Evolutionary conservation across 371 early-diverging fungal genomes (phyloP), one percentile per base, ranked within the genome.

Genomic region (Mycotypha africana): DNA sequence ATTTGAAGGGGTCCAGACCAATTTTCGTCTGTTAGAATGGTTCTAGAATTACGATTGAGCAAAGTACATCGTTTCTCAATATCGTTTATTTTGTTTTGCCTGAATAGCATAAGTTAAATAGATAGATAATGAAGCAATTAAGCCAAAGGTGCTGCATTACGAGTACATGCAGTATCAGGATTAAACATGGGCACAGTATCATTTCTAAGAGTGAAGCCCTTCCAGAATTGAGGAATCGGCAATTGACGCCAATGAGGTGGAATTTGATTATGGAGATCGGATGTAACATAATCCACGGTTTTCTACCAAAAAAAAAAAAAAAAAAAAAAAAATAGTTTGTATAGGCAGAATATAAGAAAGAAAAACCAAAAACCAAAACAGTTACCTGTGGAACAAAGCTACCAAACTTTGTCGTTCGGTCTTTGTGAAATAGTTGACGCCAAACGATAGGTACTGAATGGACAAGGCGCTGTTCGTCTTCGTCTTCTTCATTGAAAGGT

Each of bases 201-300:
- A 30, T 64, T 67, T 31, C 46, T 54, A 10, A 70, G 58, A 1
- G 53, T 55, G 20, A 67, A 70, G 4, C 53, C 71, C 38, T 60
- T 63, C 71, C 67, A 70, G 42, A 37, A 67, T 1, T 38, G 9
- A 10, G 67, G 71, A 23, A 70, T 57, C 12, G 45, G 38, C 17
- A 70, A 38, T 17, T 64, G 45, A 19, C 67, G 67, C 4, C 67
- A 39, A 20, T 58, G 52, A 23, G 59, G 60, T 15, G 71, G 71
- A 2, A 65, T 52, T 28, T 58, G 43, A 26, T 48, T 37, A 23
- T 34, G 30, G 23, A 65, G 49, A 22, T 65, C 57, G 21, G 51
- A 20, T 1, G 38, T 22, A 9, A 59, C 56, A 38, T 60, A 37
- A 9, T 47, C 24, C 19, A 48, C 41, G 0, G 49, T 35, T 41